Evolutionary conservation across 1,139 yeast species (phyloP), one percentile per base, ranked within the genome.

Genomic region (Sugiyamaella xylanicola): DNA sequence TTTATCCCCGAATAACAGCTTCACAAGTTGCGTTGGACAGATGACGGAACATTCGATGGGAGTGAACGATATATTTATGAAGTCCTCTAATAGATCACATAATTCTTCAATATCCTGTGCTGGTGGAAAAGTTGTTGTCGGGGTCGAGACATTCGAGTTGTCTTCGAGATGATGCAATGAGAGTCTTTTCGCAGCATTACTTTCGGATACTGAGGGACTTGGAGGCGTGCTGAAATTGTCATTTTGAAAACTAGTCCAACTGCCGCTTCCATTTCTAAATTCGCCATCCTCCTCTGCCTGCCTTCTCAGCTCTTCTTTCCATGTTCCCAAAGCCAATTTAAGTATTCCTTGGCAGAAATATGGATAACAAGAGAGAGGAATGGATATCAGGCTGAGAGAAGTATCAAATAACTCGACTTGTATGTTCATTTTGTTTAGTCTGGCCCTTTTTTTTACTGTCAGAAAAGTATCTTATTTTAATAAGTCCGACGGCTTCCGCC

Each of bases 1-100:
- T 0, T 78, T 75, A 36, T 72, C 67, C 3, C 64, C 64, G 61
- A 82, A 81, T 3, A 77, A 60, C n/a, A 63, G 59, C 2, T 67
- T 63, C 63, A 80, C 72, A 8, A 76, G 63, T 17, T 63, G 66
- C 3, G 74, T 64, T 1, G 83, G 76, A 55, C 83, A 79, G 5
- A 83, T 80, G 7, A 83, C 72, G 0, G 86, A 81, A 63, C 85
- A 79, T 61, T 82, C 86, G 9, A 70, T 62, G 0, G 86, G 85
- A 1, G 85, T 81, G 58, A 80, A 76, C 0, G 85, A 83, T 47
- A 83, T 74, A 62, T 80, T 85, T 61, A 81, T 77, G 62, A 82
- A 81, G 42, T 66, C 66, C 42, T 67, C 70, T 19, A 67, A 46
- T 25, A 52, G 35, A 13, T 58, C 60, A 41, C 51, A 56, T 44